Evolutionary conservation across 192 early-diverging fungal species (phyloP).

Genomic region (Helicostylum pulchrum): DNA sequence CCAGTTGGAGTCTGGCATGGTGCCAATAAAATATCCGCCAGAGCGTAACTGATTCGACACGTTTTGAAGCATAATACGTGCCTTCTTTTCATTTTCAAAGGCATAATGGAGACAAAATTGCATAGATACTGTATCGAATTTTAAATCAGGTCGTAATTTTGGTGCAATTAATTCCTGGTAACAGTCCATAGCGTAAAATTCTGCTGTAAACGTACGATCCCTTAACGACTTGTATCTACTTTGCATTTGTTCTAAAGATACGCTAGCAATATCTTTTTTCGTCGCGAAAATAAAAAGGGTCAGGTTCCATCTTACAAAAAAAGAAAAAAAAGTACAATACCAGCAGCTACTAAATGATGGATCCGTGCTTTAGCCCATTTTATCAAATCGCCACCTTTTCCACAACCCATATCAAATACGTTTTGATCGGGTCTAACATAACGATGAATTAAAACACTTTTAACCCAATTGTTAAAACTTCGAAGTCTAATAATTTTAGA

Average conservation of each 20-base stretch:
- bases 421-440: constrained; percentile 50
- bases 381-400: constrained; percentile 88
- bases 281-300: not conserved
- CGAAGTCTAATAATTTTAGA: constrained; percentile 85
- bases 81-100: constrained; percentile 82
- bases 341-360: constrained; percentile 71
- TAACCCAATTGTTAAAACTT: constrained; percentile 97
- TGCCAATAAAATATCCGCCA: constrained; percentile 87
- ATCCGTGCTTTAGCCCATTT: constrained; percentile 79
- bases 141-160: constrained; percentile 42
- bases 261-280: constrained; percentile 77
- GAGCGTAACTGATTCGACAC: constrained; percentile 62
- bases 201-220: constrained; percentile 60
- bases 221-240: constrained; percentile 60
- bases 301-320: not conserved
- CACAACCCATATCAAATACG: constrained; percentile 92
- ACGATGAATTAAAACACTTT: constrained; percentile 77
- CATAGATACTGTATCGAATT: constrained; percentile 85
- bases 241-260: constrained; percentile 80
- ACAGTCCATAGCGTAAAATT: constrained; percentile 86
- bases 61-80: constrained; percentile 77
- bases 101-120: constrained; percentile 98
- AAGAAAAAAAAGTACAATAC: constrained; percentile 30
- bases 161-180: constrained; percentile 68
- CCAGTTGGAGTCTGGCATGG: constrained; percentile 90